These are phyloP conservation scores for Smittium mucronatum DNA, from an alignment of 371 early-diverging fungal species.

Conservation along the genomic window DNA sequence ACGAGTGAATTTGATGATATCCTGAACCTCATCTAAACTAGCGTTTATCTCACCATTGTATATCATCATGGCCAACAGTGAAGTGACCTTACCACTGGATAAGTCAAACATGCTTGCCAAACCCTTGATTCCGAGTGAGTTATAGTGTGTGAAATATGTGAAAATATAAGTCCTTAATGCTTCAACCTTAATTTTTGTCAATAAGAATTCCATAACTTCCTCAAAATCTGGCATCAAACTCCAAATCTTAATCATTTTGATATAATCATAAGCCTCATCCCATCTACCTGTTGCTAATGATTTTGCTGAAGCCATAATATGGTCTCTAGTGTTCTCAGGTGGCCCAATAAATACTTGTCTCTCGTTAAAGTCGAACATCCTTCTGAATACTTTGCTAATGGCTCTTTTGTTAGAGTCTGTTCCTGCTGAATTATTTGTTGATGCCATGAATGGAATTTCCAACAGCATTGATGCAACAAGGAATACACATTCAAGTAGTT, in stretches of 20 bases:
- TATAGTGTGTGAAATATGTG: conserved; percentile 75
- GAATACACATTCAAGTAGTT: conserved; percentile 92
- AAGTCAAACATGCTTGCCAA: conserved; percentile 79
- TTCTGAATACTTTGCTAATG: conserved; percentile 83
- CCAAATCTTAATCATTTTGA: conserved; percentile 90
- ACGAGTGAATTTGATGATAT: conserved; percentile 66
- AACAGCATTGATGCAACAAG: conserved; percentile 89
- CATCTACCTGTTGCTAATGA: conserved; percentile 86
- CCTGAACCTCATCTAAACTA: conserved; percentile 63
- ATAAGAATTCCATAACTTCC: conserved; percentile 78
- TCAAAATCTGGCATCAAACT: conserved; percentile 63
- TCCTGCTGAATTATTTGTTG: conserved; percentile 43
- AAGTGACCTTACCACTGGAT: conserved; percentile 44
- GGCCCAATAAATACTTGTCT: conserved; percentile 91
- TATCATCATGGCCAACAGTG: conserved; percentile 84
- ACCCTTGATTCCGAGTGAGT: conserved; percentile 66
- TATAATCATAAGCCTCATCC: conserved; percentile 69
- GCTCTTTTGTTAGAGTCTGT: conserved; percentile 62
- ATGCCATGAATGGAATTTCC: conserved; percentile 93
- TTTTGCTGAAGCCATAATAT: conserved; percentile 93
- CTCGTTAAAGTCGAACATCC: conserved; percentile 87
- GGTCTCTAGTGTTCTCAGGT: conserved; percentile 94
- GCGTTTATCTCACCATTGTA: conserved; percentile 79
- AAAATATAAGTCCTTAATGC: conserved; percentile 92
- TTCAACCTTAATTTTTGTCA: conserved; percentile 83